Evolutionary conservation across 148 eudicot genomes (phyloP).

Genomic region (Silene latifolia): DNA sequence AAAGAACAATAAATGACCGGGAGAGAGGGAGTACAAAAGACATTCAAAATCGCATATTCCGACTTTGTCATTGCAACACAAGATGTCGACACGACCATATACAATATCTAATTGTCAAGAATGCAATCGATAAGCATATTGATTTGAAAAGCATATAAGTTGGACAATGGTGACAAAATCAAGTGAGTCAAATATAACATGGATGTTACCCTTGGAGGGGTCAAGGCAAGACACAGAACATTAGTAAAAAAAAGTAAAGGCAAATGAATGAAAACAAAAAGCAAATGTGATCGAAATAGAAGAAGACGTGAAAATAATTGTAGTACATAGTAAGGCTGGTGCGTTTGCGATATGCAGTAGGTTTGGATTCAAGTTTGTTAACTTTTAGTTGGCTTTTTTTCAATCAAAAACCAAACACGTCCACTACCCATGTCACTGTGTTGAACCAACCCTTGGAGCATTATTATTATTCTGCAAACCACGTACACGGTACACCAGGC

Average conservation of each 20-base stretch:
- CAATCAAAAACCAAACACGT: slow-evolving; percentile 12
- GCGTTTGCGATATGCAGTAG: background rate
- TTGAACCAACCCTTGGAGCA: background rate
- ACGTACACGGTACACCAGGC: no score
- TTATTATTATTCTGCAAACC: background rate
- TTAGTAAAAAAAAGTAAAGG: slow-evolving; percentile 4
- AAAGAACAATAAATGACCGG: no score
- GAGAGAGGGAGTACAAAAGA: no score
- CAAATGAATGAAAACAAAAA: slow-evolving; percentile 15
- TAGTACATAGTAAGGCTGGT: background rate
- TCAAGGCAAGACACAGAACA: background rate
- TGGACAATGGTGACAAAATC: slow-evolving; percentile 2
- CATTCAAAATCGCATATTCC: no score
- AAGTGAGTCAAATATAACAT: slow-evolving; percentile 14
- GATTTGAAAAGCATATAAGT: slow-evolving; percentile 10
- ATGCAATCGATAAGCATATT: background rate
- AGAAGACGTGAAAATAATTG: slow-evolving; percentile 5
- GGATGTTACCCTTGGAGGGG: slow-evolving; percentile 8
- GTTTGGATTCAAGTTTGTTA: slow-evolving; percentile 12
- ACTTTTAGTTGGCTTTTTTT: background rate
- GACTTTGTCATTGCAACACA: no score
- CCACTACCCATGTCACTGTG: slow-evolving; percentile 8
- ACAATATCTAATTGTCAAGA: background rate
- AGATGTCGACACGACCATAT: no score
- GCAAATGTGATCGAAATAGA: slow-evolving; percentile 12